Base-by-base conservation (phyloP, 2,329 filamentous ascomycete species). In the Aureobasidium sp. region DNA sequence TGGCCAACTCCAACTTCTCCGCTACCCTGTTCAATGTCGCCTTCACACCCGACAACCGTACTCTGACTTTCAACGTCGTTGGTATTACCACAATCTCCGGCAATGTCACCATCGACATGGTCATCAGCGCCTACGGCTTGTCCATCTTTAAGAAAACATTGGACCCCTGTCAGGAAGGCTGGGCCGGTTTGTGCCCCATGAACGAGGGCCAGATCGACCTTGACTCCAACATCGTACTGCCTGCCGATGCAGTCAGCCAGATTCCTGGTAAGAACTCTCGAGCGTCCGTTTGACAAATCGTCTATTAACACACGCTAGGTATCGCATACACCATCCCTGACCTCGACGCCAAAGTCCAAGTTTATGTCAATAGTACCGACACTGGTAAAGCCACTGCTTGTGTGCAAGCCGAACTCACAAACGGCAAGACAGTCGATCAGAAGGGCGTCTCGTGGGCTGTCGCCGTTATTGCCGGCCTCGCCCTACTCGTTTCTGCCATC, bases 301-400 rank as follows among this genome's bases (percentile, higher is more conserved):
- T 46, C 3, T 15, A 34, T 37, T 57, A 8, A 55, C 32, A 53
- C 26, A 32, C 17, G 8, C 36, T 37, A 55, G 82, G 84, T 53
- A 93, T 97, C 70, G 89, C 91, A 58, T 97, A 94, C 77, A 87
- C 83, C 56, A 88, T 97, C 47, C 92, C 92, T 53, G 93, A 97
- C 80, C 82, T 97, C 60, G 93, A 97, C 74, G 91, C 91, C 65
- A 87, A 85, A 57, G 89, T 96, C 57, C 86, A 84, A 70, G 85
- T 97, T 70, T 87, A 86, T 69, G 90, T 97, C 79, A 93, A 90
- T 72, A 81, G 84, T 66, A 87, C 84, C 6, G 77, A 82, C 15
- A 85, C 82, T 1, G 80, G 82, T 59, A 77, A 82, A 56, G 85
- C 82, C 69, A 84, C 95, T 58, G 91, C 92, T 62, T 97, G 93